Conservation (phyloP, 768 basidiomycete genomes). For the Hirschioporus abietinus region DNA sequence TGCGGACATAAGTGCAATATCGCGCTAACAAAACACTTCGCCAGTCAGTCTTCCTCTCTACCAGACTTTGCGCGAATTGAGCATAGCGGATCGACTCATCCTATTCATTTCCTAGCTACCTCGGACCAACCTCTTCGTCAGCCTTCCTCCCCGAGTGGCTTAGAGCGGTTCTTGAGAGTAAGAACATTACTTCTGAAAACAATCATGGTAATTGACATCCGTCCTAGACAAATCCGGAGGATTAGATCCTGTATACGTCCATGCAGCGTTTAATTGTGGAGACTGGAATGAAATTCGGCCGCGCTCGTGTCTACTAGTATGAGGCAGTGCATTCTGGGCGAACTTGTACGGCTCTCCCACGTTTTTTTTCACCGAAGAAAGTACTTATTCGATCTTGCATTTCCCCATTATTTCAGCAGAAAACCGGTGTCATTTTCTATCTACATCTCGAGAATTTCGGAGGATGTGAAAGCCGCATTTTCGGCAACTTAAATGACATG, state of each 20-base stretch:
- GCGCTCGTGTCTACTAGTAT: background rate
- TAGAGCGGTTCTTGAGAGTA: background rate
- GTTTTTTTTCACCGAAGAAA: background rate
- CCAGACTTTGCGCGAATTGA: background rate
- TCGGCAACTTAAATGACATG: no score
- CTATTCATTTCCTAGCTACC: background rate
- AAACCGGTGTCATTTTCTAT: no score
- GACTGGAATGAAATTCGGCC: background rate
- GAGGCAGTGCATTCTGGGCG: background rate
- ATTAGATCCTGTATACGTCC: background rate
- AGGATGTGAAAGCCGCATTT: no score
- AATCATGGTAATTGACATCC: background rate
- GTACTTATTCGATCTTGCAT: background rate
- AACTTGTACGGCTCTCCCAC: background rate
- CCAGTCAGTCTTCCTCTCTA: background rate
- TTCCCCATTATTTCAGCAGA: no score
- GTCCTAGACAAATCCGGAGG: background rate
- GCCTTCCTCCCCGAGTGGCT: background rate
- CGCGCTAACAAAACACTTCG: background rate
- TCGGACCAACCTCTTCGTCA: background rate
- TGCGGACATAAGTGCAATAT: background rate
- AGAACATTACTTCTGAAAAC: background rate
- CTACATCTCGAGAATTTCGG: no score
- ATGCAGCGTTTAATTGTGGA: background rate
- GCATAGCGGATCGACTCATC: background rate